Base-by-base conservation (phyloP, 176 grass and related monocot genomes). In the Pontederia paniculata region DNA sequence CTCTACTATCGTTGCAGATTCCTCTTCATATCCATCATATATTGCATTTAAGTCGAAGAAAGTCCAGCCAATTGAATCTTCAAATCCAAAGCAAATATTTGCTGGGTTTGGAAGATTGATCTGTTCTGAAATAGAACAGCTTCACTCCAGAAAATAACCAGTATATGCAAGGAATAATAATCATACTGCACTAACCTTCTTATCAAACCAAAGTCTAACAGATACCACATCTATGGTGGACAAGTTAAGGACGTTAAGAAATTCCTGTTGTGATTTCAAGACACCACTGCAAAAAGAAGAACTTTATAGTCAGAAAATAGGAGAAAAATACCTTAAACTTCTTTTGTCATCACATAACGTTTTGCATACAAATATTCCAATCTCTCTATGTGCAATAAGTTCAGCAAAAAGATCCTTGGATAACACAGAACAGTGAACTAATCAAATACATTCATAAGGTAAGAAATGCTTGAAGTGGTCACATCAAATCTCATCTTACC, bases 181-280 rank as follows among this genome's bases (percentile, higher is more conserved):
- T 62, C 13, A 55, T 44, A 25, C 37, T 57, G 9, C 45, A 48
- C 55, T 70, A 53, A 77, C 89, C 84, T 85, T 95, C 66, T 83
- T 88, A 72, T 89, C 84, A 50, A 85, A 80, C 89, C 89, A 95
- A 67, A 95, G 55, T 75, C 82, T 89, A 54, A 95, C 37, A 69
- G 75, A 83, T 69, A 89, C 51, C 52, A 89, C 62, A 9, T 89
- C 84, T 41, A 71, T 41, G 23, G 81, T 74, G 17, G 71, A 65
- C 62, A 95, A 58, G 45, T 75, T 80, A 74, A 89, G 84, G 77
- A 95, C 62, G 47, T 79, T 77, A 21, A 75, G 16, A 19, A 95
- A 89, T 68, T 95, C 84, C 77, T 74, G 65, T 23, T 23, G 44
- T 62, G 78, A 82, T 42, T 82, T 66, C 25, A 89, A 77, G 57